These are phyloP conservation scores for Colletotrichum sp. DNA, from an alignment of 2,329 filamentous ascomycete genomes.

Conservation along the genomic window DNA sequence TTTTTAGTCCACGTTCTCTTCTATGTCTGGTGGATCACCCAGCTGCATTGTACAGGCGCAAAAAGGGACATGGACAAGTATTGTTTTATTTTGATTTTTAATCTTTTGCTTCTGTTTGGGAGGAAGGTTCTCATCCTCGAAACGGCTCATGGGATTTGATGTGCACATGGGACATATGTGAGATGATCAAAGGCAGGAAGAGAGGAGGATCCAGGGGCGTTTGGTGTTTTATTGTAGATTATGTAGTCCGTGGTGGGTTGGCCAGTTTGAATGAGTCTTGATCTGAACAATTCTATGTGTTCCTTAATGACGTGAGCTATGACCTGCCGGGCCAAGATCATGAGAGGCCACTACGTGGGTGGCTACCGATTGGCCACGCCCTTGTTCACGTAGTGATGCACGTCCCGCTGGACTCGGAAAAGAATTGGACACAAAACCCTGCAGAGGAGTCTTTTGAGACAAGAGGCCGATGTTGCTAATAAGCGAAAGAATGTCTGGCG, in stretches of 20 bases:
- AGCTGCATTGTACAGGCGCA: constrained; percentile 15
- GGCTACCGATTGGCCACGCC: background rate
- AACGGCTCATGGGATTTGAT: background rate
- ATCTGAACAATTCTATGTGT: background rate
- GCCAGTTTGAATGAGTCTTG: constrained; percentile 3
- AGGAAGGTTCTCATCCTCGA: background rate
- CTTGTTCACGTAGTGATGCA: background rate
- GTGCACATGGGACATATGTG: constrained; percentile 14
- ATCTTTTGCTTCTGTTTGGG: background rate
- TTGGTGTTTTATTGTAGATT: constrained; percentile 3
- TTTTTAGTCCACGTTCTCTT: constrained; percentile 5
- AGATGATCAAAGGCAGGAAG: constrained; percentile 5
- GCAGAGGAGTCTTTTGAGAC: background rate
- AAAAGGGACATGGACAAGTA: background rate
- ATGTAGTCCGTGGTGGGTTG: background rate
- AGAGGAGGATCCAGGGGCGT: background rate
- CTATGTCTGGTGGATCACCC: background rate
- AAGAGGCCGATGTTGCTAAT: background rate
- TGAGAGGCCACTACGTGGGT: background rate
- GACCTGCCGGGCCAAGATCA: background rate
- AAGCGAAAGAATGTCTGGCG: background rate
- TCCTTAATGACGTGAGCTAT: background rate
- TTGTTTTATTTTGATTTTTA: background rate
- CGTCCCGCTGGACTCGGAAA: background rate
- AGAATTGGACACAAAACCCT: background rate